Evolutionary conservation across 495 filamentous ascomycete species (phyloP).

Genomic region (Hyaloscypha finlandica): DNA sequence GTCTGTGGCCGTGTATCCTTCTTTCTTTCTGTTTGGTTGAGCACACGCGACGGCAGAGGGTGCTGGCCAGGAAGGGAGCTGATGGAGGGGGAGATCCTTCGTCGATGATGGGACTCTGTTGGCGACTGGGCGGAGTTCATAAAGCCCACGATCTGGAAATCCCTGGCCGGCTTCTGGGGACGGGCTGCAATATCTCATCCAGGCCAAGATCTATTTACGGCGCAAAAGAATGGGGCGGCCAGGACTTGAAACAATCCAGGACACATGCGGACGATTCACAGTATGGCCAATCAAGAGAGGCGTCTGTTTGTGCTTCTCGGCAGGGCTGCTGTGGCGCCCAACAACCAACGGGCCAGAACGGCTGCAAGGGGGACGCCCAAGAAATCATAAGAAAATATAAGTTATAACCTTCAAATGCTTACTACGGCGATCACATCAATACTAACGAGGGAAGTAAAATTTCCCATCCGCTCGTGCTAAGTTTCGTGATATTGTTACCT

Average conservation of each 20-base stretch:
- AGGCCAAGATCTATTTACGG: background rate
- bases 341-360: background rate
- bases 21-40: background rate
- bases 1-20: background rate
- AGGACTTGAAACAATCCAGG: background rate
- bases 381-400: too few relatives aligned
- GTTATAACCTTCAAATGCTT: too few relatives aligned
- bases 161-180: background rate
- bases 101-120: slow-evolving; percentile 3
- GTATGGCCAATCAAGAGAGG: background rate
- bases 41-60: background rate
- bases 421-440: background rate
- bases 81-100: background rate
- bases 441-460: background rate
- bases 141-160: background rate
- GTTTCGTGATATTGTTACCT: too few relatives aligned
- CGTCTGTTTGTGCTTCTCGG: background rate
- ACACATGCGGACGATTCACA: background rate
- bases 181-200: background rate
- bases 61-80: background rate
- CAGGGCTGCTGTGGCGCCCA: background rate
- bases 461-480: too few relatives aligned
- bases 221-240: background rate
- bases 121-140: background rate
- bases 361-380: background rate